phyloP scores from a whole-genome alignment of 1,139 yeast genomes.

The Candida dubliniensis region DNA sequence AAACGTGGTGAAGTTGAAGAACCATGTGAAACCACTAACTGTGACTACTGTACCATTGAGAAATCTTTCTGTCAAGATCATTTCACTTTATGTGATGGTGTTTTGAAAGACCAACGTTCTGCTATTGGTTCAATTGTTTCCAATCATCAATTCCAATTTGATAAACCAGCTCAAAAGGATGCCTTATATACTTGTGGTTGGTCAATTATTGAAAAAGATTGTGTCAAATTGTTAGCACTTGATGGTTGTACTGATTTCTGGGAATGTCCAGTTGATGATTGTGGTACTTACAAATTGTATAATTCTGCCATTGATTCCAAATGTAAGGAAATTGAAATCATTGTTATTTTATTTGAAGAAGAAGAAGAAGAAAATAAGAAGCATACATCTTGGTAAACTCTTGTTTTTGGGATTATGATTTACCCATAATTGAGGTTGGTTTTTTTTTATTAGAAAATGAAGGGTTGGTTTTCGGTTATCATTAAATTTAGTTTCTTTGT shows the following conservation, averaged over 20 bases:
- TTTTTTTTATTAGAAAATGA: too few relatives aligned
- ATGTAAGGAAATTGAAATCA: slow-evolving; percentile 11
- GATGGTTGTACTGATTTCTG: slow-evolving; percentile 16
- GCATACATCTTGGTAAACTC: too few relatives aligned
- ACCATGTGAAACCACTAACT: not conserved
- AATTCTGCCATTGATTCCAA: slow-evolving; percentile 19
- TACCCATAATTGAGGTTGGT: too few relatives aligned
- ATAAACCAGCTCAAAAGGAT: slow-evolving; percentile 28
- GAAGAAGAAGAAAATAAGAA: too few relatives aligned
- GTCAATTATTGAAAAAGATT: slow-evolving; percentile 16
- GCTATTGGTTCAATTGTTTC: slow-evolving; percentile 47
- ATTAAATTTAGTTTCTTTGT: too few relatives aligned
- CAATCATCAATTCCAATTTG: slow-evolving; percentile 48
- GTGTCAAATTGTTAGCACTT: slow-evolving; percentile 23
- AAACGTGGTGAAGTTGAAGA: not conserved
- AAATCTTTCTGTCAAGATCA: not conserved
- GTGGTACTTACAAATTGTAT: slow-evolving; percentile 9
- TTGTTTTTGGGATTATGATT: too few relatives aligned
- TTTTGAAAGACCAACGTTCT: slow-evolving; percentile 35
- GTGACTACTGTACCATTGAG: not conserved
- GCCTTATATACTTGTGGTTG: slow-evolving; percentile 11
- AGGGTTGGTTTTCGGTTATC: too few relatives aligned
- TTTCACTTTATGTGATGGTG: slow-evolving; percentile 49
- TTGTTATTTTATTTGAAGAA: slow-evolving; percentile 3
- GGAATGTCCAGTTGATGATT: slow-evolving; percentile 46